Evolutionary conservation across 1,139 yeast genomes (phyloP).

Genomic region (Pneumocystis wakefieldiae): DNA sequence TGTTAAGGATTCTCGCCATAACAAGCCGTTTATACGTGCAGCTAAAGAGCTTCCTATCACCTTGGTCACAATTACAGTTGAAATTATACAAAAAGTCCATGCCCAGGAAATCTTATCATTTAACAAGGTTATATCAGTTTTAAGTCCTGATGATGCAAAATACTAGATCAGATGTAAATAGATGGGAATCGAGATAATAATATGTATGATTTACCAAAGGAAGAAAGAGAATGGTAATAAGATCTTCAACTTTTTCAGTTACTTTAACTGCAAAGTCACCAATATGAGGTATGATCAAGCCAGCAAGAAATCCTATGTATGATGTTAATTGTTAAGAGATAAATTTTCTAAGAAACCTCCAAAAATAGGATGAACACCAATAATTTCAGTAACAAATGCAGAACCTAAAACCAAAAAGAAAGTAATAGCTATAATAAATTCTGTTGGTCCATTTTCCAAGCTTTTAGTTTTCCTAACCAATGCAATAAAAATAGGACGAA

Average conservation of each 20-base stretch:
- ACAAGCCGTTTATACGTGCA: conserved; percentile 44
- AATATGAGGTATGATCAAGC: conserved; percentile 64
- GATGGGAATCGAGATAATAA: background rate
- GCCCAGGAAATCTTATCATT: conserved; percentile 62
- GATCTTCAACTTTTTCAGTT: conserved; percentile 61
- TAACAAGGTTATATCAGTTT: conserved; percentile 48
- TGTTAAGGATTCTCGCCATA: conserved; percentile 56
- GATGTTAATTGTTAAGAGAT: background rate
- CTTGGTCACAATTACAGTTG: conserved; percentile 52
- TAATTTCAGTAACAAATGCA: conserved; percentile 63
- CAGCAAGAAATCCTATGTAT: conserved; percentile 38
- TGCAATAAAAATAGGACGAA: conserved; percentile 34
- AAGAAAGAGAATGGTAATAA: conserved; percentile 51
- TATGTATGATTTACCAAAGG: conserved; percentile 31
- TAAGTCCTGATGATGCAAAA: conserved; percentile 64
- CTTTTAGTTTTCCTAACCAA: conserved; percentile 36
- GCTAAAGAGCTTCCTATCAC: conserved; percentile 50
- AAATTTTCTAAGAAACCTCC: conserved; percentile 34
- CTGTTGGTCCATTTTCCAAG: conserved; percentile 48
- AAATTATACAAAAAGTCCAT: conserved; percentile 49
- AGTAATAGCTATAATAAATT: conserved; percentile 43
- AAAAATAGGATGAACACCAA: conserved; percentile 69
- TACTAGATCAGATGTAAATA: conserved; percentile 23
- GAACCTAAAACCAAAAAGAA: conserved; percentile 44
- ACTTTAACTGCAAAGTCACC: conserved; percentile 53